These are phyloP conservation scores for Rhizopogon vinicolor DNA, from an alignment of 768 basidiomycete genomes.

Conservation along the genomic window DNA sequence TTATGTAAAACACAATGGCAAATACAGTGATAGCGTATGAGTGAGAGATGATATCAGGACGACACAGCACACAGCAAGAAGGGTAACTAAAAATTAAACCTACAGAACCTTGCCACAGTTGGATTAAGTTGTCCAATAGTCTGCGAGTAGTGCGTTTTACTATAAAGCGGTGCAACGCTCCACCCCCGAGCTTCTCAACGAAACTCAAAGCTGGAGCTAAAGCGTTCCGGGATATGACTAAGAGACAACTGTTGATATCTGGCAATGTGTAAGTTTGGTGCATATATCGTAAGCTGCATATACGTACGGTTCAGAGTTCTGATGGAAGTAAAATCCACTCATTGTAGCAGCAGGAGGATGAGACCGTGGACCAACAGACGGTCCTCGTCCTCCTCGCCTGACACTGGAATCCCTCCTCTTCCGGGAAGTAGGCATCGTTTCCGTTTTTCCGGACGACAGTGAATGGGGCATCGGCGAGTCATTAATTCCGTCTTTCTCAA, in stretches of 20 bases:
- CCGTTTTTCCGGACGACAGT: slow-evolving; percentile 30
- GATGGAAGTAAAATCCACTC: slow-evolving; percentile 92
- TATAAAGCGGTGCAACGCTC: background rate
- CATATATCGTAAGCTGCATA: slow-evolving; percentile 14
- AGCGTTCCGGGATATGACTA: slow-evolving; percentile 68
- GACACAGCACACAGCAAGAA: background rate
- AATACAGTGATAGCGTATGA: background rate
- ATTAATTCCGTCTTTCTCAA: slow-evolving; percentile 22
- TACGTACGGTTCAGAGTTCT: slow-evolving; percentile 85
- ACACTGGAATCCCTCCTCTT: slow-evolving; percentile 43
- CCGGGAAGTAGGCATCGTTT: slow-evolving; percentile 31
- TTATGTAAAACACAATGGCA: background rate
- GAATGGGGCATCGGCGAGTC: slow-evolving; percentile 24
- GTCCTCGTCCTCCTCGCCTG: slow-evolving; percentile 39
- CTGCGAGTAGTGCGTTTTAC: slow-evolving; percentile 1
- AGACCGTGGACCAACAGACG: slow-evolving; percentile 43
- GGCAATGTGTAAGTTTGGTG: slow-evolving; percentile 7
- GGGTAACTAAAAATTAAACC: slow-evolving; percentile 5
- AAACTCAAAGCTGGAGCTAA: slow-evolving; percentile 82
- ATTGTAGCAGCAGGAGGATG: slow-evolving; percentile 61
- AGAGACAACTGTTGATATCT: slow-evolving; percentile 91
- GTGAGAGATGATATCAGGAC: slow-evolving; percentile 1
- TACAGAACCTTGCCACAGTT: background rate
- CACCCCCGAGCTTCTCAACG: slow-evolving; percentile 41
- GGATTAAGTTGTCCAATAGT: slow-evolving; percentile 2